Conservation (phyloP, 176 grass and related monocot species). For the Triticum monococcum region DNA sequence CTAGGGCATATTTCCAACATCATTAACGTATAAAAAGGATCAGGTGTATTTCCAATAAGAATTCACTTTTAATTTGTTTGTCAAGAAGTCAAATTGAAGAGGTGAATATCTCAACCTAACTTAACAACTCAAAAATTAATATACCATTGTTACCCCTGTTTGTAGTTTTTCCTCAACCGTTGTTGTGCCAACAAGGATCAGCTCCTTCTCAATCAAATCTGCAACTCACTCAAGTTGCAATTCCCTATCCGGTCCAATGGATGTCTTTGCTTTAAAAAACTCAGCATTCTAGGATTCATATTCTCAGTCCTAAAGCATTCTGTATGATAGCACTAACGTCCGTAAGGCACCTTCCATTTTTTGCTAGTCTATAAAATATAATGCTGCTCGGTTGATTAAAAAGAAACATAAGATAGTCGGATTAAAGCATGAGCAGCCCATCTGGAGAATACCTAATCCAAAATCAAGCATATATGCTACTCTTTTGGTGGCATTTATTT, state of each 20-base stretch:
- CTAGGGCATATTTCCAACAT: too few relatives aligned
- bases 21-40: too few relatives aligned
- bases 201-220: slow-evolving; percentile 87
- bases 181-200: slow-evolving; percentile 94
- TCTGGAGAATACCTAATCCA: slow-evolving; percentile 11
- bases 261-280: slow-evolving; percentile 86
- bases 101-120: too few relatives aligned
- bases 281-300: slow-evolving; percentile 88
- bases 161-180: slow-evolving; percentile 98
- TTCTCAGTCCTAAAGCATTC: slow-evolving; percentile 80
- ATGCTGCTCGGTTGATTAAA: slow-evolving; percentile 53
- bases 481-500: neutral
- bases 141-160: slow-evolving; percentile 61
- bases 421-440: slow-evolving; percentile 13
- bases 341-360: slow-evolving; percentile 86
- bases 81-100: too few relatives aligned
- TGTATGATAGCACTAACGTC: slow-evolving; percentile 80
- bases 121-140: too few relatives aligned
- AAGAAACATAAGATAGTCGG: slow-evolving; percentile 23
- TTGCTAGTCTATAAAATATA: slow-evolving; percentile 93
- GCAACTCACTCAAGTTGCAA: slow-evolving; percentile 69
- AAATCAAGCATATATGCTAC: slow-evolving; percentile 10
- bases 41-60: too few relatives aligned
- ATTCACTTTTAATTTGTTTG: too few relatives aligned
- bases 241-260: slow-evolving; percentile 89